Evolutionary conservation across 78 protist genomes (phyloP).

Genomic region (Dictyostelium brefeldianum): DNA sequence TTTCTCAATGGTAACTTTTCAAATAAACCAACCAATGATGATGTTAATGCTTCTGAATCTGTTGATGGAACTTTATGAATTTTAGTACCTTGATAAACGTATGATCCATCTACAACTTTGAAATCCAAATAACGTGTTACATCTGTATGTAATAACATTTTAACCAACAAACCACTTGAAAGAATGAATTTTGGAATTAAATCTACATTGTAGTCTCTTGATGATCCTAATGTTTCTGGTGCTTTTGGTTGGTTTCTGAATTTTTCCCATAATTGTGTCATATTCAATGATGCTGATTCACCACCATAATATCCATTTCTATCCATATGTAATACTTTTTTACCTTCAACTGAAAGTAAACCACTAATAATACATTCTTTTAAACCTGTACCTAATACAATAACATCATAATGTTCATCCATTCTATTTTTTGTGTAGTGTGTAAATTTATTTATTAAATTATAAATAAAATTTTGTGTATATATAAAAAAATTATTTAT

Average conservation of each 20-base stretch:
- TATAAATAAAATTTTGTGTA: not conserved
- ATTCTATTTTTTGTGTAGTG: constrained; percentile 46
- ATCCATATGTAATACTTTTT: constrained; percentile 98
- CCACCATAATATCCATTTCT: constrained; percentile 99
- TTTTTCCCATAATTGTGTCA: constrained; percentile 90
- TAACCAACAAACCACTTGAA: constrained; percentile 96
- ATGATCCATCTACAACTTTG: constrained; percentile 94
- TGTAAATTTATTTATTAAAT: not conserved
- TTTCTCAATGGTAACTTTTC: constrained; percentile 96
- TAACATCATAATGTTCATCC: constrained; percentile 95
- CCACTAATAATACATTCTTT: constrained; percentile 99
- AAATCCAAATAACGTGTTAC: constrained; percentile 99
- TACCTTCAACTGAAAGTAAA: constrained; percentile 94
- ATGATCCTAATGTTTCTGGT: constrained; percentile 86
- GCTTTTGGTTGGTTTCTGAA: constrained; percentile 33
- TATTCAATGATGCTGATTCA: constrained; percentile 97
- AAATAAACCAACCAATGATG: constrained; percentile 97
- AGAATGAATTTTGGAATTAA: constrained; percentile 98
- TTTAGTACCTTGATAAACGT: constrained; percentile 86
- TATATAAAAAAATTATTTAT: not conserved
- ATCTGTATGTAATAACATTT: constrained; percentile 96
- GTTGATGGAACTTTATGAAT: constrained; percentile 97
- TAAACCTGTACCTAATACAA: constrained; percentile 98
- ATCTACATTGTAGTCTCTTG: constrained; percentile 98
- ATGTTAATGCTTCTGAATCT: constrained; percentile 93